A percentile compares a stretch with the other conserved stretches of the same genome.
These are phyloP conservation scores for Aschersonia sp. DNA, from an alignment of 2,329 filamentous ascomycete species.

Conservation along the genomic window DNA sequence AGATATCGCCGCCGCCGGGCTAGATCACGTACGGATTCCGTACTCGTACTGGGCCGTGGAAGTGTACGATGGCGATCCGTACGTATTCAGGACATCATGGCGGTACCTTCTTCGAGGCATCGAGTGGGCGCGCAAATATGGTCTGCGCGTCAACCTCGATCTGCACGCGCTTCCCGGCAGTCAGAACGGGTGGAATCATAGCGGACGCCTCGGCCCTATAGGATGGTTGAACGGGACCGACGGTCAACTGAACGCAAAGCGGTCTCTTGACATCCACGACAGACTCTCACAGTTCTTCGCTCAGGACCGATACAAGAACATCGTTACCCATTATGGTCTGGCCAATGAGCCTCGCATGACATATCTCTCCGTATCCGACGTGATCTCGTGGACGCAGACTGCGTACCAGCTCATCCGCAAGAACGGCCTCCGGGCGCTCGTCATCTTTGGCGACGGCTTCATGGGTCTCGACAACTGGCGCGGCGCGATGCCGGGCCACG, in stretches of 20 bases:
- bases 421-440: conserved; percentile 57
- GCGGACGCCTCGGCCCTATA: conserved; percentile 66
- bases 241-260: conserved; percentile 61
- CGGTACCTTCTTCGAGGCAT: conserved; percentile 84
- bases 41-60: conserved; percentile 91
- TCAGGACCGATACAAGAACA: conserved; percentile 81
- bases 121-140: conserved; percentile 86
- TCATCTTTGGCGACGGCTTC: conserved; percentile 93
- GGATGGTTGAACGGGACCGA: conserved; percentile 86
- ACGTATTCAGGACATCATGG: conserved; percentile 77
- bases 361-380: conserved; percentile 46
- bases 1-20: conserved; percentile 72
- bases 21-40: conserved; percentile 94
- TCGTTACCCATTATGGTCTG: conserved; percentile 85
- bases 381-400: conserved; percentile 65
- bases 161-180: conserved; percentile 83
- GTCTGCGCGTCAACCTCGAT: conserved; percentile 83
- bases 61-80: conserved; percentile 75
- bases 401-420: conserved; percentile 59
- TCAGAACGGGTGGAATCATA: conserved; percentile 98
- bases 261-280: conserved; percentile 77
- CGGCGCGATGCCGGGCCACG: conserved; percentile 57
- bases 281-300: conserved; percentile 84
- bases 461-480: conserved; percentile 86
- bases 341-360: conserved; percentile 91